Percentiles rank a stretch among this genome's conserved stretches.
These are phyloP conservation scores for Phytophthora europaea DNA, from an alignment of 352 stramenopile genomes.

Conservation along the genomic window DNA sequence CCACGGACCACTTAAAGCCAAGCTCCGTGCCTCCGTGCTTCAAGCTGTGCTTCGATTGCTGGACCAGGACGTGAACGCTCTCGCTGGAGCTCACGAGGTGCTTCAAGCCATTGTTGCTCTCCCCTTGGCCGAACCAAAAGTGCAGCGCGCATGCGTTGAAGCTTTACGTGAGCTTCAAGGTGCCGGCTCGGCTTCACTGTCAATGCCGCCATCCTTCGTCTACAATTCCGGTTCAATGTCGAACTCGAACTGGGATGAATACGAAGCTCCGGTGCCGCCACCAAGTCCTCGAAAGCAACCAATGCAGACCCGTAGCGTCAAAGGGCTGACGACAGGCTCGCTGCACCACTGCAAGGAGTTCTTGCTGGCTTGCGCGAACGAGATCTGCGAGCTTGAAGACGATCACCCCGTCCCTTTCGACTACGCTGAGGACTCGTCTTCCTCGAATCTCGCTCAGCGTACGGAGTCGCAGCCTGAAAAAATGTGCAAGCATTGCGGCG, in stretches of 20 bases:
- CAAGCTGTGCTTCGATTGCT: slow-evolving; percentile 64
- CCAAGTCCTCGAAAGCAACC: slow-evolving; percentile 19
- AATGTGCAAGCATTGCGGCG: slow-evolving; percentile 20
- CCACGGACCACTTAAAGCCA: slow-evolving; percentile 31
- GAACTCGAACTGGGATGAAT: slow-evolving; percentile 20
- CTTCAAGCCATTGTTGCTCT: slow-evolving; percentile 55
- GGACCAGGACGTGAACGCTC: slow-evolving; percentile 57
- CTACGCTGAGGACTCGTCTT: slow-evolving; percentile 69
- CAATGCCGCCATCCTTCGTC: slow-evolving; percentile 24
- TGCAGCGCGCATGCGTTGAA: slow-evolving; percentile 52
- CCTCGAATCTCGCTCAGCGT: slow-evolving; percentile 1
- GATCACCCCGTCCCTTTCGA: slow-evolving; percentile 69
- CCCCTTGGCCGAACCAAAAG: slow-evolving; percentile 48
- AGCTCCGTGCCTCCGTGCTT: slow-evolving; percentile 58
- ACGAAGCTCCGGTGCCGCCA: slow-evolving; percentile 7
- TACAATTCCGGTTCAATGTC: slow-evolving; percentile 15
- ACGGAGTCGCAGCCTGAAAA: not conserved
- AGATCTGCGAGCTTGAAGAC: slow-evolving; percentile 85
- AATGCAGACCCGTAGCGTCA: slow-evolving; percentile 32
- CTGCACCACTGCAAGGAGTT: slow-evolving; percentile 74
- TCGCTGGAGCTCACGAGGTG: slow-evolving; percentile 60
- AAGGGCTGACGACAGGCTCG: slow-evolving; percentile 39
- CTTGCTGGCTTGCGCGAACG: slow-evolving; percentile 78
- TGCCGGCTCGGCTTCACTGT: not conserved
- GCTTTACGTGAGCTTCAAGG: slow-evolving; percentile 48